phyloP scores from a whole-genome alignment of 129 eudicot genomes.

The Centrapalus pauciflorus region DNA sequence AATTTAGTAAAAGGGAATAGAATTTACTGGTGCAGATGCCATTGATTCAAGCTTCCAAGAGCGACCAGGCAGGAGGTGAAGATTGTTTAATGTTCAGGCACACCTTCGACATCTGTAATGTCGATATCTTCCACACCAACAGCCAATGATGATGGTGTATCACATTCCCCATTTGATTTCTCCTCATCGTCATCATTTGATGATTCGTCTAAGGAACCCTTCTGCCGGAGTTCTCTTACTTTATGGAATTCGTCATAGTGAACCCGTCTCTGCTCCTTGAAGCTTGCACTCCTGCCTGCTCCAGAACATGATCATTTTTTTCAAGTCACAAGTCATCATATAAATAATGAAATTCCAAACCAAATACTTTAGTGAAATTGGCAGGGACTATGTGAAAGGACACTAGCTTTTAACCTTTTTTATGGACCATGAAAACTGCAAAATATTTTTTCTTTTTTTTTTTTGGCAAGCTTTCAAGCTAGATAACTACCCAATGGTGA shows the following conservation, averaged over 20 bases:
- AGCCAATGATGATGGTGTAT: slow-evolving; percentile 36
- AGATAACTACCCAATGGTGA: too few species aligned
- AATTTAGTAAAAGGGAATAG: background rate
- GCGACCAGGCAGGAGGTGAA: slow-evolving; percentile 1
- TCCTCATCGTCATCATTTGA: slow-evolving; percentile 45
- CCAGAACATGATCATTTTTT: slow-evolving; percentile 24
- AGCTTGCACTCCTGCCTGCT: slow-evolving; percentile 47
- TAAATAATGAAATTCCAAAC: background rate
- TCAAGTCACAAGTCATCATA: too few species aligned
- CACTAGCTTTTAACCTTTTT: too few species aligned
- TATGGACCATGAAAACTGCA: too few species aligned
- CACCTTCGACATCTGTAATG: slow-evolving; percentile 23
- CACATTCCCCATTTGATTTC: slow-evolving; percentile 23
- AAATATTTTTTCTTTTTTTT: too few species aligned
- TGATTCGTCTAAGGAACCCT: slow-evolving; percentile 48
- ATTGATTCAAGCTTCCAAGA: background rate
- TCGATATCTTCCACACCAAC: slow-evolving; percentile 52
- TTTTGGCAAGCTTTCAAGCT: too few species aligned
- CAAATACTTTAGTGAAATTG: too few species aligned
- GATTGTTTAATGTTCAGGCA: slow-evolving; percentile 20
- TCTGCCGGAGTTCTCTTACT: slow-evolving; percentile 66
- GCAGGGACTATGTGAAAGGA: too few species aligned
- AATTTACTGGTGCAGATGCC: background rate
- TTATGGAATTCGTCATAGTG: slow-evolving; percentile 86
- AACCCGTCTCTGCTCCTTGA: slow-evolving; percentile 79